Evolutionary conservation across 768 basidiomycete species (phyloP), one percentile per base, ranked within the genome.

Genomic region (Russula emetica): DNA sequence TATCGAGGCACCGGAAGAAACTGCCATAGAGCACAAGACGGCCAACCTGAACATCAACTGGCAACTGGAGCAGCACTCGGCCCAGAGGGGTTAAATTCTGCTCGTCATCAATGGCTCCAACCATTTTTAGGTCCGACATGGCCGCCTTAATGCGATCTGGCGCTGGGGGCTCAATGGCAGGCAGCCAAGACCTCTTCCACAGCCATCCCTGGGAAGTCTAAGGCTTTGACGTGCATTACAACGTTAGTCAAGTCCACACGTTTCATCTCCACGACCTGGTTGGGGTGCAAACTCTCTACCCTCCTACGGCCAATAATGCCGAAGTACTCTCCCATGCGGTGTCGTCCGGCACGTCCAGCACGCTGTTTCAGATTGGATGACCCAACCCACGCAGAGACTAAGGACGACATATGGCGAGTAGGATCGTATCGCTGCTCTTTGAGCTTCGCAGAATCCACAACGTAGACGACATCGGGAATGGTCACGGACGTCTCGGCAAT

Each of bases 211-310:
- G 92, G 90, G 72, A 97, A 88, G 72, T 92, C 86, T 40, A 97
- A 81, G 10, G 94, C 94, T 71, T 96, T 97, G 74, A 98, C 84
- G 72, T 94, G 94, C 94, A 98, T 98, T 18, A 96, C 92, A 53
- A 95, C 88, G 71, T 94, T 93, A 70, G 85, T 90, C 69, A 96
- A 73, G 74, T 94, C 93, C 14, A 88, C 84, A 38, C 94, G 82
- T 72, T 92, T 92, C 94, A 98, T 98, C 78, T 97, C 95, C 42
- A 97, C 95, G 1, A 86, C 86, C 73, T 94, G 93, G 71, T 96
- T 87, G 30, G 90, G 82, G 57, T 84, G 80, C 53, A 98, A 79
- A 13, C 77, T 74, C 18, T 77, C 76, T 3, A 86, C 83, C 58
- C 87, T 85, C 16, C 77, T 74, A 62, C 80, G 80, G 55, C 91